Base-by-base conservation (phyloP, 352 stramenopile species). In the Phytopythium oedochilum region DNA sequence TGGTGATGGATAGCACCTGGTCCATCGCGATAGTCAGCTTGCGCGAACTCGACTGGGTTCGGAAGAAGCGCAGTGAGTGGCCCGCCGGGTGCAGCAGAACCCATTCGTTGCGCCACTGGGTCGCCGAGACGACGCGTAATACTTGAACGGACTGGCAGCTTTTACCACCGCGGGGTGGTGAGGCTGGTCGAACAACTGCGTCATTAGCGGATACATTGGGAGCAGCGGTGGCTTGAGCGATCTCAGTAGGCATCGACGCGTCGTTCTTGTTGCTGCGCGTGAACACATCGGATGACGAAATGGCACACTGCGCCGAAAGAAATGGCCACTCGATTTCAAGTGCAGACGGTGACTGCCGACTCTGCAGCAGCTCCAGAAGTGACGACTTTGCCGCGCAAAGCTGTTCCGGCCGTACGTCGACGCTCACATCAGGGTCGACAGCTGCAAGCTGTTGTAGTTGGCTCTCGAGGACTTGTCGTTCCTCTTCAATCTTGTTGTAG, bases 21-120 rank as follows among this genome's bases (percentile, higher is more conserved):
- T 72, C 69, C 0, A 86, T 11, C 1, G 59, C 39, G 10, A 86
- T 64, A 1, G 60, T 42, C 17, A 77, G 65, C 26, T 68, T 70
- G 3, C 59, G 56, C 1, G 55, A 57, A 14, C 70, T 82, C 14
- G 70, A 54, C 42, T 73, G 62, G 57, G 75, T 75, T 0, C 73
- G 65, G 40, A 78, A 82, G 46, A 86, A 83, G 0, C 70, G 65
- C 2, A 86, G 56, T 8, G 68, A 39, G 14, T 66, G 62, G 1
- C 65, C 59, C 9, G 56, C 45, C 26, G 65, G 63, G 51, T 86
- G 71, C 2, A 86, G 42, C n/a, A 64, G 70, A 14, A 83, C 49
- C 73, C 73, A 86, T 45, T 86, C 75, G 52, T 83, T 70, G 15
- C 75, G 64, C 75, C 75, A 86, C 18, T 68, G 63, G 3, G 53